A percentile compares a stretch with the other conserved stretches of the same genome.
These are phyloP conservation scores for Yarrowia sp. DNA, from an alignment of 805 yeast species.

Conservation along the genomic window DNA sequence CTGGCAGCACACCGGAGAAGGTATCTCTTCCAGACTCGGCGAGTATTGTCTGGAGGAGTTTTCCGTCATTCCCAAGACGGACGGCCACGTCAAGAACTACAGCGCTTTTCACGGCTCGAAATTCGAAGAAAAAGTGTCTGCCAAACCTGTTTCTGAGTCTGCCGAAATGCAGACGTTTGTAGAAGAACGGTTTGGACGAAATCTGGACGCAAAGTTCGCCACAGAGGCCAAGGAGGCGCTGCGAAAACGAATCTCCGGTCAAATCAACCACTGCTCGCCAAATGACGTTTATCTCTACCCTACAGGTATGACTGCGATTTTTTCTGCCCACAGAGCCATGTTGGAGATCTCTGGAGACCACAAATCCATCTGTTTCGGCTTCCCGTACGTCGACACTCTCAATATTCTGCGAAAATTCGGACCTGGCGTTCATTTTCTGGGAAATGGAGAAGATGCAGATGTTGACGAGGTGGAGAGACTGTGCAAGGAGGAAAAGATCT, in stretches of 20 bases:
- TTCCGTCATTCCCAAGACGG: constrained; percentile 44
- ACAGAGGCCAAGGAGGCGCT: constrained; percentile 72
- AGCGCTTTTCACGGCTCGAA: background rate
- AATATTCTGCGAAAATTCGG: constrained; percentile 87
- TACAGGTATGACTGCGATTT: constrained; percentile 90
- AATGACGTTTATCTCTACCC: constrained; percentile 81
- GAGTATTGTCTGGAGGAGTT: constrained; percentile 63
- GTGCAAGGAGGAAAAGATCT: constrained; percentile 59
- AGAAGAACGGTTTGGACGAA: constrained; percentile 89
- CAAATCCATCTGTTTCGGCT: constrained; percentile 83
- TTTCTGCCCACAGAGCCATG: constrained; percentile 60
- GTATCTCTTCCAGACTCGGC: constrained; percentile 85
- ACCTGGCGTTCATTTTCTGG: constrained; percentile 82
- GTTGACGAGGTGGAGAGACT: constrained; percentile 64
- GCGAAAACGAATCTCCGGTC: constrained; percentile 68
- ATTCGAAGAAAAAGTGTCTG: constrained; percentile 19
- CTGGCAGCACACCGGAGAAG: constrained; percentile 98
- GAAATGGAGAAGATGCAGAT: constrained; percentile 69
- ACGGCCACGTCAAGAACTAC: background rate
- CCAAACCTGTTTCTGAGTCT: constrained; percentile 22
- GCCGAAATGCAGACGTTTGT: constrained; percentile 61
- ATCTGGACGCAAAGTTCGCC: constrained; percentile 72
- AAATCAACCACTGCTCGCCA: constrained; percentile 45
- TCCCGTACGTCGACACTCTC: constrained; percentile 91
- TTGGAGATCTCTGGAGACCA: constrained; percentile 32